phyloP scores from a whole-genome alignment of 495 filamentous ascomycete genomes.

The Xylaria longipes region DNA sequence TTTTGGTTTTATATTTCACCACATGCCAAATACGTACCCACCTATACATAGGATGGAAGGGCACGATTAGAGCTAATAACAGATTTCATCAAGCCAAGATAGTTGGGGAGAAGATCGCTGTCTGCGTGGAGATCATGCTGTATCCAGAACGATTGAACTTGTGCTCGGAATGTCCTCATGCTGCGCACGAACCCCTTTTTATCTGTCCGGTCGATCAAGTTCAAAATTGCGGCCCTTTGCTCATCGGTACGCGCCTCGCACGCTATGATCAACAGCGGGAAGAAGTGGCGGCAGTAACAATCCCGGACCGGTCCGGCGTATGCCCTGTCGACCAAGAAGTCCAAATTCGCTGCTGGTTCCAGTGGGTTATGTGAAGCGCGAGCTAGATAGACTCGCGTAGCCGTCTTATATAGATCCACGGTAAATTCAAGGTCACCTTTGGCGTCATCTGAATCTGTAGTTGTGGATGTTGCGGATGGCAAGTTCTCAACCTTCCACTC shows the following conservation, averaged over 20 bases:
- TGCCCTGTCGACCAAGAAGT: constrained; percentile 23
- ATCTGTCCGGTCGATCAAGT: constrained; percentile 33
- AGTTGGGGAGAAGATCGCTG: not conserved
- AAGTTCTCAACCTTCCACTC: constrained; percentile 30
- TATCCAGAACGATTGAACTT: constrained; percentile 34
- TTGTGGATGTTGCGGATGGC: not conserved
- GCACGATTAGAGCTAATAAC: constrained; percentile 5
- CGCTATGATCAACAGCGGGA: constrained; percentile 36
- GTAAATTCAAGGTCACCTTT: constrained; percentile 21
- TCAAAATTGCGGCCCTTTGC: constrained; percentile 31
- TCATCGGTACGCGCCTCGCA: constrained; percentile 37
- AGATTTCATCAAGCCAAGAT: constrained; percentile 19
- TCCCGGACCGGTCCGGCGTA: constrained; percentile 3
- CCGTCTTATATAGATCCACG: constrained; percentile 29
- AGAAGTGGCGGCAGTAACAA: constrained; percentile 19
- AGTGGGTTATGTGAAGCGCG: constrained; percentile 32
- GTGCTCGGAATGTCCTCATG: constrained; percentile 26
- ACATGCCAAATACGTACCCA: no score
- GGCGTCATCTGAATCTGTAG: not conserved
- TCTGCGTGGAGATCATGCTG: constrained; percentile 37
- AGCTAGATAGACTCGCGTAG: constrained; percentile 31
- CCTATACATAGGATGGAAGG: constrained; percentile 15
- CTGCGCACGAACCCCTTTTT: constrained; percentile 21
- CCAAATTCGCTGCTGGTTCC: constrained; percentile 22
- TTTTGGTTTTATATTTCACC: no score